A percentile compares a stretch with the other conserved stretches of the same genome.
phyloP scores from a whole-genome alignment of 495 filamentous ascomycete genomes.

The Xylaria scruposa region DNA sequence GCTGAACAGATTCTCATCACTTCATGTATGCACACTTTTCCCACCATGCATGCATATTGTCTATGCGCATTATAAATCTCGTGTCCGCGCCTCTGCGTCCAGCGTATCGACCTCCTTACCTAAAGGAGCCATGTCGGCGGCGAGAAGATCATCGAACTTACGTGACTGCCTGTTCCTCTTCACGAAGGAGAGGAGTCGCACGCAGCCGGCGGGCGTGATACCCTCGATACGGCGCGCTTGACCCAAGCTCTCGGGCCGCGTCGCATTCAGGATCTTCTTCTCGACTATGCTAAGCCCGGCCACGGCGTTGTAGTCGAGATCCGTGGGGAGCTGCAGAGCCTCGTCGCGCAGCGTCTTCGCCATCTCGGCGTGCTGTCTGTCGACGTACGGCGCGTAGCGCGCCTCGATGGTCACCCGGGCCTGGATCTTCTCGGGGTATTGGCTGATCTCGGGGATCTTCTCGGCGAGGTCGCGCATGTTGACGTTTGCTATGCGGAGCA shows the following conservation, averaged over 20 bases:
- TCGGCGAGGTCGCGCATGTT: slow-evolving; percentile 60
- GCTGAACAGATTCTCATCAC: background rate
- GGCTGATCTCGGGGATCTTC: slow-evolving; percentile 57
- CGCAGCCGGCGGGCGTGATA: slow-evolving; percentile 65
- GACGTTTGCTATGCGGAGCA: slow-evolving; percentile 69
- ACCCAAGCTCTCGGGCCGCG: slow-evolving; percentile 81
- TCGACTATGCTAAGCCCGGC: slow-evolving; percentile 81
- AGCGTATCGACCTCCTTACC: slow-evolving; percentile 44
- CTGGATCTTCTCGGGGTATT: slow-evolving; percentile 61
- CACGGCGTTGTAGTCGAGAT: slow-evolving; percentile 78
- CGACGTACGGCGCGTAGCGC: slow-evolving; percentile 83
- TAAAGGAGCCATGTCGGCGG: slow-evolving; percentile 38
- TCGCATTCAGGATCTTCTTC: slow-evolving; percentile 67
- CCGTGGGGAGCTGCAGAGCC: slow-evolving; percentile 69
- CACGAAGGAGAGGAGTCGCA: slow-evolving; percentile 63
- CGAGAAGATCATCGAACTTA: slow-evolving; percentile 20
- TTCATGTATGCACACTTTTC: background rate
- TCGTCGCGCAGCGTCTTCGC: slow-evolving; percentile 77
- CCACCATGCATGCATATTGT: no score
- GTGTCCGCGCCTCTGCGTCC: slow-evolving; percentile 48
- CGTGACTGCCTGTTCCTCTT: slow-evolving; percentile 27
- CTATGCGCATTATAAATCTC: slow-evolving; percentile 36
- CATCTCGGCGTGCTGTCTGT: slow-evolving; percentile 68
- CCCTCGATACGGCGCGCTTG: slow-evolving; percentile 91
- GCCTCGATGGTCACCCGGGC: slow-evolving; percentile 79